A percentile compares a stretch with the other conserved stretches of the same genome.
These are phyloP conservation scores for Melanopsichium pennsylvanicum DNA, from an alignment of 1,284 basidiomycete species.

Conservation along the genomic window DNA sequence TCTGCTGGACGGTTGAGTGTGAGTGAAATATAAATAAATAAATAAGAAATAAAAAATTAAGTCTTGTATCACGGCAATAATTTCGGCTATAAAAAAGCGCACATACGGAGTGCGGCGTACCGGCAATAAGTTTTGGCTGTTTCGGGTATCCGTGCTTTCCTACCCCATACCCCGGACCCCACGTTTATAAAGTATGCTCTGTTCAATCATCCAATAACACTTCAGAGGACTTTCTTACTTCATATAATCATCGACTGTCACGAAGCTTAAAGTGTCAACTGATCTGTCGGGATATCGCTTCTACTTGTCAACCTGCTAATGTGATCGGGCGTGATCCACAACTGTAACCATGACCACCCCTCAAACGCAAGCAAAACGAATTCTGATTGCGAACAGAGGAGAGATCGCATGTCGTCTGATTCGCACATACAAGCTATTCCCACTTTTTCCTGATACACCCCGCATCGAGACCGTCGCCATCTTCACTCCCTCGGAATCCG, in stretches of 20 bases:
- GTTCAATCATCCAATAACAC: no score
- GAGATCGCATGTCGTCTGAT: constrained; percentile 51
- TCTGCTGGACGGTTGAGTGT: no score
- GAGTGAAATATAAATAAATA: no score
- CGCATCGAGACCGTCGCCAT: constrained; percentile 23
- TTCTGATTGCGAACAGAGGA: constrained; percentile 64
- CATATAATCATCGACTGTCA: no score
- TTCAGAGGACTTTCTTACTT: no score
- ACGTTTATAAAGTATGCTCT: no score
- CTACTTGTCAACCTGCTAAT: no score
- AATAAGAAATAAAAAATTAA: no score
- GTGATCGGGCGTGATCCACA: no score
- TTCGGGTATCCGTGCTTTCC: background rate
- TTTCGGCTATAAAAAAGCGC: background rate
- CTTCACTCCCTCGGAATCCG: constrained; percentile 27
- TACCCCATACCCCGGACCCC: constrained; percentile 1
- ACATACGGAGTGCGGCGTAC: background rate
- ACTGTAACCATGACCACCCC: background rate
- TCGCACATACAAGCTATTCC: constrained; percentile 30
- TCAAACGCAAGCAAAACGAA: constrained; percentile 6
- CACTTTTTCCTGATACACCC: constrained; percentile 6
- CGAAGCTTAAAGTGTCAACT: no score
- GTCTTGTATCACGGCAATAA: background rate
- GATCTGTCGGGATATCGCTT: no score
- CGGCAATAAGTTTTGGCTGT: background rate